Conservation (phyloP, 306 rosid species). For the Quercus aquifolioides region DNA sequence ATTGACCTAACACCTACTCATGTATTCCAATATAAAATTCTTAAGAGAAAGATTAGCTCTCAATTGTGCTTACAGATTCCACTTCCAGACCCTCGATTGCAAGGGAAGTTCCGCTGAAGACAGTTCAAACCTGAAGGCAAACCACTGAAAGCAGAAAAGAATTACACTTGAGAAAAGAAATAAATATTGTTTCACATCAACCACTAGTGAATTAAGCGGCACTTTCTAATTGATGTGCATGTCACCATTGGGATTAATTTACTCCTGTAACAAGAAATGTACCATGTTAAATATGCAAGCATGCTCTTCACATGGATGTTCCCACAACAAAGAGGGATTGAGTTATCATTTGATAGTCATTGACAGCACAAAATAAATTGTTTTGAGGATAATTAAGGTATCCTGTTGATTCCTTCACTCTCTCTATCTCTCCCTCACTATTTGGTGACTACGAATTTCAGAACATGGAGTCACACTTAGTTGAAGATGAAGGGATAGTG, state of each 20-base stretch:
- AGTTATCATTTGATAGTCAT: neutral
- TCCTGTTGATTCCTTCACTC: neutral
- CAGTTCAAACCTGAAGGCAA: conserved; percentile 67
- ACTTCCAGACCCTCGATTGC: conserved; percentile 48
- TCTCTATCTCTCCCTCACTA: neutral
- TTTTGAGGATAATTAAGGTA: neutral
- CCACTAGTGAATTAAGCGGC: neutral
- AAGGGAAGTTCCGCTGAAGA: conserved; percentile 70
- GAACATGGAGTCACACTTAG: too few species aligned
- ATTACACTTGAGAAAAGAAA: neutral
- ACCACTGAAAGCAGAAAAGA: conserved; percentile 42
- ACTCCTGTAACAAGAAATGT: neutral
- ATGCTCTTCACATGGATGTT: neutral
- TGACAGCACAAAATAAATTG: neutral
- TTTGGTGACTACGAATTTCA: neutral
- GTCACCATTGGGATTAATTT: neutral
- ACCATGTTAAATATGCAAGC: neutral
- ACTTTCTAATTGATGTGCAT: neutral
- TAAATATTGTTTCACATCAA: neutral
- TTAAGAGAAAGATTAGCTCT: neutral
- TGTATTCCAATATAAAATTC: neutral
- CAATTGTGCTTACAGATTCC: conserved; percentile 55
- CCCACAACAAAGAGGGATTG: neutral
- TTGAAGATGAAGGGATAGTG: too few species aligned
- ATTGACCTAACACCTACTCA: neutral